Evolutionary conservation across 2,329 filamentous ascomycete species (phyloP), one percentile per base, ranked within the genome.

Genomic region (Epichloe festucae): DNA sequence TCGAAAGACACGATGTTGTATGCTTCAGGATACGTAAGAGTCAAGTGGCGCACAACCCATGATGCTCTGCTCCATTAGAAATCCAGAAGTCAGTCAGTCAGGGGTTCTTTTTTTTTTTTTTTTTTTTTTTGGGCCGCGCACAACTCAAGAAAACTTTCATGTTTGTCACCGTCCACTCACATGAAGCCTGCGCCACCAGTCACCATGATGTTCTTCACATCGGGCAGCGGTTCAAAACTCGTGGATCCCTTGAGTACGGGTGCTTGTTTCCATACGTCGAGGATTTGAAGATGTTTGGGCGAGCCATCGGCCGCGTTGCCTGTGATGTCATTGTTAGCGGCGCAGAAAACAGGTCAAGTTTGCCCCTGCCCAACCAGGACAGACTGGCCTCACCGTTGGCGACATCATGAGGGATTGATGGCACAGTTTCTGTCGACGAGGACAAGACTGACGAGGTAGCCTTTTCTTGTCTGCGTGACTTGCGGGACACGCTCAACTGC

Each of bases 141-240:
- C 21, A 27, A 19, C 35, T 19, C n/a, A 19, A 21, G 10, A 8
- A 12, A 35, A 15, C 43, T 36, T 45, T 34, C 23, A 31, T 39
- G 36, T 40, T 19, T 43, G 34, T 46, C 21, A 17, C 11, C 8
- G 19, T 40, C 11, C 17, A 68, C 83, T 67, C 73, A 89, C 85
- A 91, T 90, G 73, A 93, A 93, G 59, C 87, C 87, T 55, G 86
- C 87, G 50, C 87, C 87, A 48, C 87, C 87, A 19, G 87, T 91
- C 56, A 93, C 78, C 76, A 91, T 83, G 60, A 91, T 89, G 62
- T 89, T 90, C 67, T 79, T 84, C 51, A 87, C 81, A 66, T 85
- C 81, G 23, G 75, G 71, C 5, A 83, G 71, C 43, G 85, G 81
- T 61, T 83, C 78, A 58, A 85, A 90, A 57, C 78, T 81, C 54